These are phyloP conservation scores for Aspergillus cavernicola DNA, from an alignment of 495 filamentous ascomycete species.

Conservation along the genomic window DNA sequence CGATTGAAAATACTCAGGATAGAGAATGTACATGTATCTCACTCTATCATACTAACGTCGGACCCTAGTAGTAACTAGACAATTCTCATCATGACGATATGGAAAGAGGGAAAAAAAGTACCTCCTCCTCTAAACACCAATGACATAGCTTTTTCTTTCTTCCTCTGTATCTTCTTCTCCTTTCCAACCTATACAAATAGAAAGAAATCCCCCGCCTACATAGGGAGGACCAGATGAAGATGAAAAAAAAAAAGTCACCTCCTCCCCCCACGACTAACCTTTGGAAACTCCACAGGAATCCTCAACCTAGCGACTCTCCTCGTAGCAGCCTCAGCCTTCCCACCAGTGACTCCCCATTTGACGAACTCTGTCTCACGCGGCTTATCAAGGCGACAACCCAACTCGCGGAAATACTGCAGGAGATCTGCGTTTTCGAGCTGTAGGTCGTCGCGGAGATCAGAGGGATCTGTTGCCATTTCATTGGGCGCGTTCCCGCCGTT, in stretches of 20 bases:
- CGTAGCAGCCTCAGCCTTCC: conserved; percentile 55
- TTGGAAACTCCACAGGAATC: conserved; percentile 81
- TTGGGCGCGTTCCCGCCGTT: conserved; percentile 59
- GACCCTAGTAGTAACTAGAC: too few species aligned
- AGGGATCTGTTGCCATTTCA: conserved; percentile 71
- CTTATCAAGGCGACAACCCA: conserved; percentile 61
- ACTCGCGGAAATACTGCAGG: conserved; percentile 68
- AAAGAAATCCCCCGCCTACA: too few species aligned
- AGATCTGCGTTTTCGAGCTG: conserved; percentile 62
- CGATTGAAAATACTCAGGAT: too few species aligned
- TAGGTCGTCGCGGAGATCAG: conserved; percentile 74
- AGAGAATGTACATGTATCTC: too few species aligned
- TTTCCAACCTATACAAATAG: too few species aligned
- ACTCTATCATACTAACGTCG: too few species aligned
- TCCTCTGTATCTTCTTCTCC: too few species aligned
- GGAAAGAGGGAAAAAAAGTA: too few species aligned
- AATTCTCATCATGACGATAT: too few species aligned
- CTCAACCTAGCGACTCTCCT: conserved; percentile 65
- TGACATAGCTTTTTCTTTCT: too few species aligned
- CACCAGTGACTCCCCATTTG: conserved; percentile 43
- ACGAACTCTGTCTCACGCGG: conserved; percentile 41
- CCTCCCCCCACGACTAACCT: conserved; percentile 40
- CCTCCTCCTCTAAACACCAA: too few species aligned
- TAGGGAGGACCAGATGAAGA: too few species aligned
- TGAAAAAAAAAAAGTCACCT: not conserved